Evolutionary conservation across 2,329 filamentous ascomycete genomes (phyloP), one percentile per base, ranked within the genome.

Genomic region (Calonectria leucothoes): DNA sequence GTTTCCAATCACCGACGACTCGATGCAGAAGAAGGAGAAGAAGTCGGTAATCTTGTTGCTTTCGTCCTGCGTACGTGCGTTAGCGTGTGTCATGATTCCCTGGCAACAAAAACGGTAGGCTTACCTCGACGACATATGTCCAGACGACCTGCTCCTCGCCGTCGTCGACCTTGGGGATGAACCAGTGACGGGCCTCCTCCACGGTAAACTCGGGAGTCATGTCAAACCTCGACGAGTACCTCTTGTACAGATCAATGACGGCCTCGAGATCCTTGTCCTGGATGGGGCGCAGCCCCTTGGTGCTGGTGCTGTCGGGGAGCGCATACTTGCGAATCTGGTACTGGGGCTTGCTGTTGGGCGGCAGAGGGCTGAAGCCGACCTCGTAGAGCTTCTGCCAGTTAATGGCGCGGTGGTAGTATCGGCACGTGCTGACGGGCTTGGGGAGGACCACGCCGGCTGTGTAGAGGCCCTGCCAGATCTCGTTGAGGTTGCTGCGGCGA

Each of bases 381-480:
- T 98, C 96, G 83, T 97, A 95, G 15, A 99, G 91, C 87, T 99
- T 98, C 84, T 95, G 90, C 97, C 97, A 99, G 86, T 99, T 94
- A 70, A 99, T 88, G 12, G 95, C 93, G 74, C 97, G 94, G 85
- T 99, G 97, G 86, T 94, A 99, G 88, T 99, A 99, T 76, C 97
- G 92, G 82, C 95, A 98, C 14, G 95, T 98, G 85, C 94, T 96
- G 75, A 99, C 91, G 6, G 97, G 97, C 45, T 93, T 98, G 33
- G 97, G 97, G 2, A 99, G 90, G 48, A 99, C 93, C 25, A 96
- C 93, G 48, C 97, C 97, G 33, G 93, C 97, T 1, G 97, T 99
- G 87, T 98, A 98, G 72, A 99, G 94, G 64, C 96, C 97, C 85
- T 99, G 97, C 90, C 94, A 98, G 77, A 97, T 93, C 70, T 93